Evolutionary conservation across 768 basidiomycete genomes (phyloP), one percentile per base, ranked within the genome.

Genomic region (Leucosporidium scottii): DNA sequence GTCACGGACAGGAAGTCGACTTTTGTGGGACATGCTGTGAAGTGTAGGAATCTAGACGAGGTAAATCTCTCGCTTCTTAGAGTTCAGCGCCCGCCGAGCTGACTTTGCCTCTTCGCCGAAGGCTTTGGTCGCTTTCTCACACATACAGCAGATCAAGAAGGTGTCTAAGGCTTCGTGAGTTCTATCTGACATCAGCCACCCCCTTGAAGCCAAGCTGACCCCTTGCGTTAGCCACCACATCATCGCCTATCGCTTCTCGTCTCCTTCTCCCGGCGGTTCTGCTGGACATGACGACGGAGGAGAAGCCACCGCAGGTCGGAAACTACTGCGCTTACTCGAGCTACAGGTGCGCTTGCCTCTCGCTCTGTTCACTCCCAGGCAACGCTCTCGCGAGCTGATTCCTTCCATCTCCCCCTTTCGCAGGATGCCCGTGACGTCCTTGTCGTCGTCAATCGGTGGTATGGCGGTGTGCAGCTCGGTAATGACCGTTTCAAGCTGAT

Each of bases 381-480:
- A 6, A 13, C 7, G 53, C 15, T 28, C 6, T 8, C n/a, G 8
- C 25, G 39, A 15, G 39, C 39, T 44, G 39, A 44, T 13, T 15
- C 8, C 39, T 44, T 44, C 8, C 39, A 2, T 13, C 13, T 3
- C 3, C 3, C 39, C 39, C 34, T 34, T 12, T 53, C 6, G 21
- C 58, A 74, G 74, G 72, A 74, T 20, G 69, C 78, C 4, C 74
- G 73, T 57, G 78, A 93, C 74, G 90, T 96, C 18, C 82, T 98
- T 1, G 88, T 99, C 20, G 80, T 97, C n/a, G 94, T 99, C 20
- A 92, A 92, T 6, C 86, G 94, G 49, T 94, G 91, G 79, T 97
- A 89, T 75, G 94, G 94, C 20, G 94, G 94, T 1, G 87, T 88
- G 15, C 89, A 90, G 69, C 82, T 99, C 1, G 93, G 53, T 3